These are phyloP conservation scores for Jatropha podagrica DNA, from an alignment of 441 rosid species.

Conservation along the genomic window DNA sequence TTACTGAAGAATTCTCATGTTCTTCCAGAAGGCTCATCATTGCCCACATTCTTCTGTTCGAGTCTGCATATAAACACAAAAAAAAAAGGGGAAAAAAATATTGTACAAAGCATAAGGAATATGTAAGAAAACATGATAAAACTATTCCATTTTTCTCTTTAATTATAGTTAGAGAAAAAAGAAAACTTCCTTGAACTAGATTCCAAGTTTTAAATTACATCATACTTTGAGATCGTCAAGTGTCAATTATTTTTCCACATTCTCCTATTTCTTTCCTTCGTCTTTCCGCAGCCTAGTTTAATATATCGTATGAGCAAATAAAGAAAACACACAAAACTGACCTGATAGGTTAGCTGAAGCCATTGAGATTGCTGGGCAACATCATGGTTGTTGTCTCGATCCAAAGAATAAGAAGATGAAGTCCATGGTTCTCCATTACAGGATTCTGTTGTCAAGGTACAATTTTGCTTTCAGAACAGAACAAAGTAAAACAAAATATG, in stretches of 20 bases:
- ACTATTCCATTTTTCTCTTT: too few species aligned
- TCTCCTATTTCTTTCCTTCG: too few species aligned
- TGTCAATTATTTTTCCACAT: too few species aligned
- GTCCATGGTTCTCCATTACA: conserved; percentile 28
- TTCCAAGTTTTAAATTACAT: too few species aligned
- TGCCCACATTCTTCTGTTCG: conserved; percentile 32
- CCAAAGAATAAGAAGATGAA: conserved; percentile 17
- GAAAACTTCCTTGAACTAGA: too few species aligned
- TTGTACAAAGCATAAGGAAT: too few species aligned
- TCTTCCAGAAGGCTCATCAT: conserved; percentile 31
- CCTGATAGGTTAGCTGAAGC: conserved; percentile 40
- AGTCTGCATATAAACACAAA: conserved; percentile 30
- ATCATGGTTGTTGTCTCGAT: background rate
- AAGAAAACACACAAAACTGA: background rate
- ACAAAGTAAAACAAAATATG: conserved; percentile 8
- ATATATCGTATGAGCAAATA: background rate
- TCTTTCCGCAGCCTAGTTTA: too few species aligned
- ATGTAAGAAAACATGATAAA: too few species aligned
- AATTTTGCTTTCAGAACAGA: conserved; percentile 10
- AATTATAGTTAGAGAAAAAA: too few species aligned
- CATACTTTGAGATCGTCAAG: too few species aligned
- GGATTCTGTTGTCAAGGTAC: background rate
- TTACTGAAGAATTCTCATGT: conserved; percentile 11
- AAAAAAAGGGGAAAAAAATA: too few species aligned
- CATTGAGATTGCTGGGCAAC: conserved; percentile 26